These are phyloP conservation scores for Boletus bicolor DNA, from an alignment of 768 basidiomycete genomes.

Conservation along the genomic window DNA sequence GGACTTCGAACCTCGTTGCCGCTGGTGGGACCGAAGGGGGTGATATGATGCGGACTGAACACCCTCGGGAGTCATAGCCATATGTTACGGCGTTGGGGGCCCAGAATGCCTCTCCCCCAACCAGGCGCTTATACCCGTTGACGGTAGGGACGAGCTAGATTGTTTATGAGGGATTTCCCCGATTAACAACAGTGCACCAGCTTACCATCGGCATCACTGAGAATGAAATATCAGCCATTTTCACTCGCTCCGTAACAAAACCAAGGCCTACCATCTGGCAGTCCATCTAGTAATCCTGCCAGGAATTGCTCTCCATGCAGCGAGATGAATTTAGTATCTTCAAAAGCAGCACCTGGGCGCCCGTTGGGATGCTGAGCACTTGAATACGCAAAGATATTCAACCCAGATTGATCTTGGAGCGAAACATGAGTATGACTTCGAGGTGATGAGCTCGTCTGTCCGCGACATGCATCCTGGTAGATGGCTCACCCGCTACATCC, in stretches of 20 bases:
- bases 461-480: slow-evolving; percentile 6
- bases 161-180: neutral
- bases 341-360: slow-evolving; percentile 64
- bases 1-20: slow-evolving; percentile 89
- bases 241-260: neutral
- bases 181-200: neutral
- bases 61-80: slow-evolving; percentile 93
- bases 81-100: slow-evolving; percentile 92
- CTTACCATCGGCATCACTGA: slow-evolving; percentile 82
- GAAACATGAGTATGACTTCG: slow-evolving; percentile 89
- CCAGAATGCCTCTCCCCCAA: slow-evolving; percentile 92
- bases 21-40: slow-evolving; percentile 81
- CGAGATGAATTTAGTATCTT: slow-evolving; percentile 84
- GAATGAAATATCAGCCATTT: neutral
- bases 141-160: slow-evolving; percentile 79
- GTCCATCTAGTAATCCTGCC: slow-evolving; percentile 87
- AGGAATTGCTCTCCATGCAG: slow-evolving; percentile 87
- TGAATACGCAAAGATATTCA: slow-evolving; percentile 76
- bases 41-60: slow-evolving; percentile 87
- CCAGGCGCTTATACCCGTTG: slow-evolving; percentile 96
- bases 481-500: slow-evolving; percentile 84
- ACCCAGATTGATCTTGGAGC: slow-evolving; percentile 61
- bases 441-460: neutral
- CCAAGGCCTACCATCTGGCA: slow-evolving; percentile 70
- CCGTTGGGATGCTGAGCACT: slow-evolving; percentile 60